A percentile compares a stretch with the other conserved stretches of the same genome.
Evolutionary conservation across 192 early-diverging fungal species (phyloP).

Genomic region (Coemansia sp.): DNA sequence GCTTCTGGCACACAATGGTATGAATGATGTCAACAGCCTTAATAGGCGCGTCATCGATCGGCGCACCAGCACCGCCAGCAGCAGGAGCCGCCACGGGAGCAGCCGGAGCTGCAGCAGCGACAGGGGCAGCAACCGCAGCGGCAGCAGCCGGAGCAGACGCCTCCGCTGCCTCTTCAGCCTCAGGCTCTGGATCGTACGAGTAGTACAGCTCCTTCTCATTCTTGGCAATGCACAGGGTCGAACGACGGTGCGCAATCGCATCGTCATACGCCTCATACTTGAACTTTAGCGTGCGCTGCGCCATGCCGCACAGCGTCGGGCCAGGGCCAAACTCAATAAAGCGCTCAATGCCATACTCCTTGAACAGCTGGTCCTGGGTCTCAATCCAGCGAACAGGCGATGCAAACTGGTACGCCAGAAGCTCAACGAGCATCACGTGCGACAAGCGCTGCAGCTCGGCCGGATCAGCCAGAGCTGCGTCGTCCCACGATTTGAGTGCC

Average conservation of each 20-base stretch:
- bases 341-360: slow-evolving; percentile 72
- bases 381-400: slow-evolving; percentile 96
- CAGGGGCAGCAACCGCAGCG: slow-evolving; percentile 56
- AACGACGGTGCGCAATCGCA: slow-evolving; percentile 85
- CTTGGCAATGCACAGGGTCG: slow-evolving; percentile 86
- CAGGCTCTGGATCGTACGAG: slow-evolving; percentile 71
- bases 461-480: slow-evolving; percentile 61
- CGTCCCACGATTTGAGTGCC: slow-evolving; percentile 70
- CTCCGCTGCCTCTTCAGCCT: slow-evolving; percentile 47
- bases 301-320: slow-evolving; percentile 92
- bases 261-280: slow-evolving; percentile 97
- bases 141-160: slow-evolving; percentile 57
- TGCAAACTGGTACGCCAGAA: slow-evolving; percentile 91
- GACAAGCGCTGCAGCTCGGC: slow-evolving; percentile 73
- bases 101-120: slow-evolving; percentile 57
- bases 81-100: slow-evolving; percentile 55
- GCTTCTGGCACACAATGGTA: slow-evolving; percentile 85
- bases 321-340: slow-evolving; percentile 87
- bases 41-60: slow-evolving; percentile 76
- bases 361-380: slow-evolving; percentile 86
- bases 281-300: slow-evolving; percentile 87
- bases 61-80: slow-evolving; percentile 40
- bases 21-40: slow-evolving; percentile 81
- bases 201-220: slow-evolving; percentile 95
- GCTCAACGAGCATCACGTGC: slow-evolving; percentile 84